Conservation (phyloP, 345 rosid species). For the Viola odorata region DNA sequence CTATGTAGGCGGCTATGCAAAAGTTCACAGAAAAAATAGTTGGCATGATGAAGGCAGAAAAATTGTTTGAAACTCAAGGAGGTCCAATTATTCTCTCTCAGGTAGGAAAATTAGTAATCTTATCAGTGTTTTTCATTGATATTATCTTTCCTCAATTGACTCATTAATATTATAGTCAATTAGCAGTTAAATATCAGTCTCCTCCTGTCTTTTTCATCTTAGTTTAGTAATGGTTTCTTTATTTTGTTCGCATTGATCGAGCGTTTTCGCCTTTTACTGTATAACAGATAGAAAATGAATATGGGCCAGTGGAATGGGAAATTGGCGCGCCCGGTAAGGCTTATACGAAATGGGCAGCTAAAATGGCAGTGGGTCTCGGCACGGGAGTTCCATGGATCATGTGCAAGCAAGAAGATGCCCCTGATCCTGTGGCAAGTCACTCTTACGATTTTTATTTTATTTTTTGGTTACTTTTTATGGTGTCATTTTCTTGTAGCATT, state of each 20-base stretch:
- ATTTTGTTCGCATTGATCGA: no score
- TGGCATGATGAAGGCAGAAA: conserved; percentile 36
- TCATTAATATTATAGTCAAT: no score
- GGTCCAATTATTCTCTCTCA: conserved; percentile 51
- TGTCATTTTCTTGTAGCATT: neutral
- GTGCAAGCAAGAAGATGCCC: conserved; percentile 54
- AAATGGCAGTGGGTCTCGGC: conserved; percentile 40
- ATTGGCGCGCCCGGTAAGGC: conserved; percentile 29
- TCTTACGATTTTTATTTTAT: neutral
- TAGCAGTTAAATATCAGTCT: neutral
- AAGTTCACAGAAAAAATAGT: conserved; percentile 40
- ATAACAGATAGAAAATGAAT: conserved; percentile 26
- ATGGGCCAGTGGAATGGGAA: conserved; percentile 21
- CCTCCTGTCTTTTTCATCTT: conserved; percentile 4
- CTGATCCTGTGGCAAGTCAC: conserved; percentile 33
- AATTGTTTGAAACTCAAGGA: conserved; percentile 37
- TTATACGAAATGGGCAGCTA: conserved; percentile 43
- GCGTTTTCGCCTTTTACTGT: neutral
- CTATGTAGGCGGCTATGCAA: conserved; percentile 34
- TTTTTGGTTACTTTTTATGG: neutral
- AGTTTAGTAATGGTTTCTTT: neutral
- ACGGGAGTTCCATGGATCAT: conserved; percentile 54
- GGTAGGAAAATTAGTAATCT: conserved; percentile 22
- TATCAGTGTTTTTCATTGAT: no score
- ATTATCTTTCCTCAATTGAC: no score